These are phyloP conservation scores for Clathrus columnatus DNA, from an alignment of 768 basidiomycete genomes.

Conservation along the genomic window DNA sequence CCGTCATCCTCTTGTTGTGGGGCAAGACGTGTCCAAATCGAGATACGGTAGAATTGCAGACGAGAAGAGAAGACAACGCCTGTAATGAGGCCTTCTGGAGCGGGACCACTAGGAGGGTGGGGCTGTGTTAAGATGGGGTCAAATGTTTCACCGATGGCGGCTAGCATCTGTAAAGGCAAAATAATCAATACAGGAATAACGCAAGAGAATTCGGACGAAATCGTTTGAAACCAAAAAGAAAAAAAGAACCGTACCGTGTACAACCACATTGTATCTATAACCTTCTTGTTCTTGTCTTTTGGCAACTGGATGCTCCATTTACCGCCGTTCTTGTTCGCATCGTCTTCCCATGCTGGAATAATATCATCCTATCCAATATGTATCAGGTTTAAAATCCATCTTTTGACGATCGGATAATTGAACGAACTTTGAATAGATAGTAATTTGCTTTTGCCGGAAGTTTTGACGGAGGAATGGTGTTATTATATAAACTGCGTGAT, in stretches of 20 bases:
- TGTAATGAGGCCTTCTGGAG: constrained; percentile 60
- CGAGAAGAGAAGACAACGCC: constrained; percentile 94
- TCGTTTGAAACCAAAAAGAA: constrained; percentile 2
- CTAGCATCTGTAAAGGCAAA: constrained; percentile 71
- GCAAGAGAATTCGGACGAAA: constrained; percentile 12
- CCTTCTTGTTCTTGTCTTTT: constrained; percentile 78
- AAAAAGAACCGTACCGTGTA: constrained; percentile 63
- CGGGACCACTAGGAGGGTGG: constrained; percentile 25
- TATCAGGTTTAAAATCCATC: background rate
- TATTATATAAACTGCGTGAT: constrained; percentile 73
- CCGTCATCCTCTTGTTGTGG: constrained; percentile 46
- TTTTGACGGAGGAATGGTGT: constrained; percentile 91
- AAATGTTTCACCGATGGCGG: constrained; percentile 98
- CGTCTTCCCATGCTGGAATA: constrained; percentile 96
- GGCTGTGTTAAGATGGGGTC: constrained; percentile 67
- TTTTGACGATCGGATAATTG: background rate
- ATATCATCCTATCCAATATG: constrained; percentile 64
- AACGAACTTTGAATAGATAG: constrained; percentile 88
- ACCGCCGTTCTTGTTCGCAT: constrained; percentile 92
- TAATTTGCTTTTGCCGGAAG: constrained; percentile 97
- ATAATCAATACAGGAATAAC: background rate
- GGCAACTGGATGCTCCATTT: constrained; percentile 99
- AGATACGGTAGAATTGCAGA: constrained; percentile 91
- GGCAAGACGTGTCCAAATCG: constrained; percentile 93
- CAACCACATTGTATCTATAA: constrained; percentile 95